phyloP scores from a whole-genome alignment of 495 filamentous ascomycete species.

The Aspergillus kassunensis region DNA sequence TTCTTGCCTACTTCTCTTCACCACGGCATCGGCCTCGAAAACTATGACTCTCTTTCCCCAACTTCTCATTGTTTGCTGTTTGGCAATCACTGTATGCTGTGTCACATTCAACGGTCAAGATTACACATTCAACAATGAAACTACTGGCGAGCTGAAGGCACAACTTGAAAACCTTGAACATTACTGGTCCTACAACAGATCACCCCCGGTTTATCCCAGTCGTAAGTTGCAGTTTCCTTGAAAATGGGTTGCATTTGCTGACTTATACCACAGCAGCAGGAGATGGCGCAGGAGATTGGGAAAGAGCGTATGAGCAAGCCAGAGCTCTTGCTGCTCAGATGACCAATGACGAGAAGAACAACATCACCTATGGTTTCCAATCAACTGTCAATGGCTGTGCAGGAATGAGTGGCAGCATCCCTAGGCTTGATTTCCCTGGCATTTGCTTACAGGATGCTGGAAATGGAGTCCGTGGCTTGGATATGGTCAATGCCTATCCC shows the following conservation, averaged over 20 bases:
- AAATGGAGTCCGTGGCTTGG: slow-evolving; percentile 54
- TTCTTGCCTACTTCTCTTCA: too few species aligned
- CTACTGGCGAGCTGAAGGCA: too few species aligned
- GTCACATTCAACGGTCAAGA: too few species aligned
- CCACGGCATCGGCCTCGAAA: too few species aligned
- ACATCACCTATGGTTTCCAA: slow-evolving; percentile 39
- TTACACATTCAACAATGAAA: too few species aligned
- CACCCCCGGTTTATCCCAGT: slow-evolving; percentile 52
- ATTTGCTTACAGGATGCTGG: slow-evolving; percentile 62
- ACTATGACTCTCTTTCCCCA: too few species aligned
- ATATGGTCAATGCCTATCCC: slow-evolving; percentile 57
- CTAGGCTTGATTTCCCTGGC: slow-evolving; percentile 55
- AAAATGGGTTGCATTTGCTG: background rate
- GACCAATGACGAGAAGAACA: slow-evolving; percentile 29
- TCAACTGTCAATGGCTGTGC: slow-evolving; percentile 44
- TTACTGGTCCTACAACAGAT: slow-evolving; percentile 52
- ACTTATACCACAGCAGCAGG: background rate
- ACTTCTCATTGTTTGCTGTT: too few species aligned
- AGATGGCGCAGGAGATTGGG: slow-evolving; percentile 36
- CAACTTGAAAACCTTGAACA: slow-evolving; percentile 3
- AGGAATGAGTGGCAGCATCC: slow-evolving; percentile 48
- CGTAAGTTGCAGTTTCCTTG: slow-evolving; percentile 25
- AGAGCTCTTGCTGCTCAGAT: slow-evolving; percentile 3
- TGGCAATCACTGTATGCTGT: too few species aligned
- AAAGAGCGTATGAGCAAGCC: slow-evolving; percentile 46